Conservation (phyloP, 306 rosid species). For the Citrullus colocynthis region DNA sequence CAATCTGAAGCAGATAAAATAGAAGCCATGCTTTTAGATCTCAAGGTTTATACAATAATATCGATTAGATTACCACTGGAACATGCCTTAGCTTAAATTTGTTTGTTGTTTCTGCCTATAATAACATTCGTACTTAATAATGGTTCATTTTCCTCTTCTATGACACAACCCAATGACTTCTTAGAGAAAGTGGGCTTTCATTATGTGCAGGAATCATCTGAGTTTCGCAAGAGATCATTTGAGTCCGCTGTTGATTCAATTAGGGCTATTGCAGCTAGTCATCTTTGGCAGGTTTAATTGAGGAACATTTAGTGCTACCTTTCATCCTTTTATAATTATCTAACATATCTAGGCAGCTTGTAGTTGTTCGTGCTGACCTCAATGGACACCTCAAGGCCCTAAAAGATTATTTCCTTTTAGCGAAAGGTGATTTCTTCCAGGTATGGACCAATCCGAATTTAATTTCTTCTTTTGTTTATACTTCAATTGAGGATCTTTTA, state of each 20-base stretch:
- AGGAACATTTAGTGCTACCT: slow-evolving; percentile 3
- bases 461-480: neutral
- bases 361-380: slow-evolving; percentile 91
- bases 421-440: slow-evolving; percentile 98
- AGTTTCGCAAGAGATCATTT: slow-evolving; percentile 86
- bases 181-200: slow-evolving; percentile 8
- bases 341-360: slow-evolving; percentile 56
- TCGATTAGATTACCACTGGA: neutral
- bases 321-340: neutral
- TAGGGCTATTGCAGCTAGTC: slow-evolving; percentile 86
- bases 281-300: slow-evolving; percentile 90
- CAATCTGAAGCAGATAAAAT: slow-evolving; percentile 92
- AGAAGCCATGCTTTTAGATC: slow-evolving; percentile 76
- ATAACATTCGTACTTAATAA: neutral
- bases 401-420: slow-evolving; percentile 91
- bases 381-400: slow-evolving; percentile 88
- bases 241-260: slow-evolving; percentile 82
- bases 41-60: slow-evolving; percentile 41
- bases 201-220: slow-evolving; percentile 70
- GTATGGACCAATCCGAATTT: slow-evolving; percentile 27
- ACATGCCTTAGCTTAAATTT: neutral
- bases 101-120: neutral
- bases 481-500: neutral
- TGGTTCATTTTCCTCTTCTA: neutral
- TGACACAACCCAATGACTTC: neutral